phyloP scores from a whole-genome alignment of 768 basidiomycete species.

The Obba rivulosa region DNA sequence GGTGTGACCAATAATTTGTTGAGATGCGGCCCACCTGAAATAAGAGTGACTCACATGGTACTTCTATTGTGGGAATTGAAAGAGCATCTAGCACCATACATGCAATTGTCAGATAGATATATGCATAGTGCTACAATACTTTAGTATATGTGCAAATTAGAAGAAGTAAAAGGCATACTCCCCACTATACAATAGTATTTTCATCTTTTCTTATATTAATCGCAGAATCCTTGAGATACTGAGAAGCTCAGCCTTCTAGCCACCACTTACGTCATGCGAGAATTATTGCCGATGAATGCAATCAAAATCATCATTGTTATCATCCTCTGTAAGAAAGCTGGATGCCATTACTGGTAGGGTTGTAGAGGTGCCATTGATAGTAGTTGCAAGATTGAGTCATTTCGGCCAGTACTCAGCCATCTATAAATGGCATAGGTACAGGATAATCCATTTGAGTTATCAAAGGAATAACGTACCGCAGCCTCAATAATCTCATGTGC shows the following conservation, averaged over 20 bases:
- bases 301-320: no score
- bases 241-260: no score
- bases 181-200: slow-evolving; percentile 15
- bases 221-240: no score
- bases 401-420: not conserved
- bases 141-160: not conserved
- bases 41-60: slow-evolving; percentile 11
- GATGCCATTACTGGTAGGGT: no score
- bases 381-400: no score
- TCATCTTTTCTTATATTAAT: no score
- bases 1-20: not conserved
- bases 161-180: not conserved
- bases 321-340: no score
- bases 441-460: not conserved
- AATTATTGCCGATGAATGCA: no score
- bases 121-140: not conserved
- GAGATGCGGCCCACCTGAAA: slow-evolving; percentile 8
- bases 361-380: no score
- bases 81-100: slow-evolving; percentile 9
- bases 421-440: not conserved
- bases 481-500: not conserved
- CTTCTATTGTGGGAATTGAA: slow-evolving; percentile 7
- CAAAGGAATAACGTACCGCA: not conserved
- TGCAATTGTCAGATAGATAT: slow-evolving; percentile 5
- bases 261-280: no score